Conservation (phyloP, 2,329 filamentous ascomycete genomes). For the Botrytis fabae region DNA sequence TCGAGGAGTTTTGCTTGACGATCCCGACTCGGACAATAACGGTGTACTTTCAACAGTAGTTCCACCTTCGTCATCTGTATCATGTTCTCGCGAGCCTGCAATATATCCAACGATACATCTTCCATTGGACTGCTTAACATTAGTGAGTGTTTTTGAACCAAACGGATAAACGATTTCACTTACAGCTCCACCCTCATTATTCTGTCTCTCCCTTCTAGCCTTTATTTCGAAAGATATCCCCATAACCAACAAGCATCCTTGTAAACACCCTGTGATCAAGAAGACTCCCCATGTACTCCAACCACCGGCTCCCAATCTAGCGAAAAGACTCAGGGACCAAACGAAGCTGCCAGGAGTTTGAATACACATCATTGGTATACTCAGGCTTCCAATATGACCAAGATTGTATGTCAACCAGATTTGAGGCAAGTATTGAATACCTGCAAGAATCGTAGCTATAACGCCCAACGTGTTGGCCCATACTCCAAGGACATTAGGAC, state of each 20-base stretch:
- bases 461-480: slow-evolving; percentile 89
- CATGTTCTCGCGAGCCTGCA: slow-evolving; percentile 19
- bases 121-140: slow-evolving; percentile 23
- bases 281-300: slow-evolving; percentile 98
- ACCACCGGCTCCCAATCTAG: slow-evolving; percentile 73
- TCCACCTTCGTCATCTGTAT: slow-evolving; percentile 30
- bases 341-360: slow-evolving; percentile 92
- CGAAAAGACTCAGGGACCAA: slow-evolving; percentile 82
- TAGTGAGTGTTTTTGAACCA: slow-evolving; percentile 6
- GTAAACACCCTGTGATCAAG: slow-evolving; percentile 79
- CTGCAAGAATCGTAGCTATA: slow-evolving; percentile 74
- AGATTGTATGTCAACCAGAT: slow-evolving; percentile 88
- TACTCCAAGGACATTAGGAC: slow-evolving; percentile 62
- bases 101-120: slow-evolving; percentile 28
- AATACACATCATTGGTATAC: slow-evolving; percentile 97
- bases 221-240: slow-evolving; percentile 71
- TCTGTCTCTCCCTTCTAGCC: slow-evolving; percentile 29
- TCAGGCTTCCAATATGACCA: slow-evolving; percentile 85
- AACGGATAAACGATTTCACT: slow-evolving; percentile 10
- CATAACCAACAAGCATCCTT: slow-evolving; percentile 78
- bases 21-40: slow-evolving; percentile 16
- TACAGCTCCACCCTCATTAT: slow-evolving; percentile 25
- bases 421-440: slow-evolving; percentile 91
- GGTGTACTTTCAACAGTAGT: slow-evolving; percentile 25
- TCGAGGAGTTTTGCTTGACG: slow-evolving; percentile 5